Conservation (phyloP, 371 early-diverging fungal species). For the Blakeslea trispora region DNA sequence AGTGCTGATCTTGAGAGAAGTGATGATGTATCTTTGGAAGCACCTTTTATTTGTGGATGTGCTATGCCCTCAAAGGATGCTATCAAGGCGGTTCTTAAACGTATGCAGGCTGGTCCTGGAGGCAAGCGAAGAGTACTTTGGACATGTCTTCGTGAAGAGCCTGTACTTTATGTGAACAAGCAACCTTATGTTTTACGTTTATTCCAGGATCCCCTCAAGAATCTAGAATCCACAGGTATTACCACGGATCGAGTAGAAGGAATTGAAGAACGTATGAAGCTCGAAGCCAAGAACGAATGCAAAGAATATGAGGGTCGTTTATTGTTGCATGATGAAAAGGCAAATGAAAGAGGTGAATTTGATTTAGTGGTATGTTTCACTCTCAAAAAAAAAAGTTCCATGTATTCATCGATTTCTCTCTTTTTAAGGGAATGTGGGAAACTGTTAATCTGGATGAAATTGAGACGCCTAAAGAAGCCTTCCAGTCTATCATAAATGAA, state of each 20-base stretch:
- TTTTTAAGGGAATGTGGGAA: slow-evolving; percentile 63
- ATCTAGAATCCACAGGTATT: slow-evolving; percentile 72
- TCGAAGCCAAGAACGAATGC: slow-evolving; percentile 60
- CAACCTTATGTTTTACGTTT: slow-evolving; percentile 67
- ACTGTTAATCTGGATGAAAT: slow-evolving; percentile 49
- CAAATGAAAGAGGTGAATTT: slow-evolving; percentile 40
- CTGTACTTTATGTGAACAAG: slow-evolving; percentile 71
- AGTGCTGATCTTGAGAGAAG: slow-evolving; percentile 17
- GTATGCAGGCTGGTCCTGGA: slow-evolving; percentile 56
- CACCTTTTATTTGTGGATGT: slow-evolving; percentile 60
- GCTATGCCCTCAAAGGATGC: slow-evolving; percentile 71
- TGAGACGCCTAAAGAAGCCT: slow-evolving; percentile 65
- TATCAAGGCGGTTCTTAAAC: slow-evolving; percentile 48
- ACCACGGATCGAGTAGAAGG: slow-evolving; percentile 65
- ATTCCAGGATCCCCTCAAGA: slow-evolving; percentile 65
- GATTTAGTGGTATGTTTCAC: slow-evolving; percentile 49
- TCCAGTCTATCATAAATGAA: slow-evolving; percentile 49
- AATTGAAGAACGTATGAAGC: slow-evolving; percentile 71
- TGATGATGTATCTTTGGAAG: slow-evolving; percentile 11
- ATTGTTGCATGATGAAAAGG: slow-evolving; percentile 67
- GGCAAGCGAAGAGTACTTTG: slow-evolving; percentile 57
- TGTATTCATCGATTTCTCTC: background rate
- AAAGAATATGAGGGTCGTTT: slow-evolving; percentile 55
- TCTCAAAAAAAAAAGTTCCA: too few species aligned
- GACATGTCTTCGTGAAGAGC: slow-evolving; percentile 79